Conservation (phyloP, 2,329 filamentous ascomycete genomes). For the Ophiostoma sp. region DNA sequence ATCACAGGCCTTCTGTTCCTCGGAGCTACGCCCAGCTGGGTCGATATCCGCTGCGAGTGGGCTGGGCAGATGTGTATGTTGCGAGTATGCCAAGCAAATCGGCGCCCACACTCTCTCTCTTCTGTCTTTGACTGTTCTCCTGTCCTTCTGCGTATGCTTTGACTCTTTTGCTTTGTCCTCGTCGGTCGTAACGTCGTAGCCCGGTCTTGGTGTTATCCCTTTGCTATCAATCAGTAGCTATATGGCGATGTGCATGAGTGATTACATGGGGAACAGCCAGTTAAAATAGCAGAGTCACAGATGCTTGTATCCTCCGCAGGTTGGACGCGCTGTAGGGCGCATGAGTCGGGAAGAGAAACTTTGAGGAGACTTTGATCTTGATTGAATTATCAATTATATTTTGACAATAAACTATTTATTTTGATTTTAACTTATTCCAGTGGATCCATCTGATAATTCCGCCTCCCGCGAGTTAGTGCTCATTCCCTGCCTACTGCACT, state of each 20-base stretch:
- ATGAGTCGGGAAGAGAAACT: neutral
- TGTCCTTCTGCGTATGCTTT: neutral
- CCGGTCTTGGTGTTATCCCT: neutral
- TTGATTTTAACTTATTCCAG: neutral
- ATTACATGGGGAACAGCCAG: neutral
- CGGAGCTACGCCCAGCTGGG: neutral
- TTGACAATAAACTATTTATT: neutral
- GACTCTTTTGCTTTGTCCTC: neutral
- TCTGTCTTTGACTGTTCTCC: neutral
- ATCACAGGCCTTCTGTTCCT: neutral
- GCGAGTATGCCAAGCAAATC: neutral
- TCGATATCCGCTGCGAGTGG: neutral
- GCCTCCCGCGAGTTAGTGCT: neutral
- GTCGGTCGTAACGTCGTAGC: neutral
- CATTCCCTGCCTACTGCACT: neutral
- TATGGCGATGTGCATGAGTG: neutral
- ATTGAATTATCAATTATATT: neutral
- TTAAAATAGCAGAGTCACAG: neutral
- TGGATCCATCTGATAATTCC: slow-evolving; percentile 16
- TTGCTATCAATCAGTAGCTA: slow-evolving; percentile 14
- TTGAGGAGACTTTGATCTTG: neutral
- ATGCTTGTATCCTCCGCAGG: slow-evolving; percentile 9
- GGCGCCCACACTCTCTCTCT: neutral
- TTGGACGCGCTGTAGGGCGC: neutral
- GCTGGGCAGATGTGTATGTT: neutral